Conservation (phyloP, 176 grass and related monocot genomes). For the Carex kokanica region DNA sequence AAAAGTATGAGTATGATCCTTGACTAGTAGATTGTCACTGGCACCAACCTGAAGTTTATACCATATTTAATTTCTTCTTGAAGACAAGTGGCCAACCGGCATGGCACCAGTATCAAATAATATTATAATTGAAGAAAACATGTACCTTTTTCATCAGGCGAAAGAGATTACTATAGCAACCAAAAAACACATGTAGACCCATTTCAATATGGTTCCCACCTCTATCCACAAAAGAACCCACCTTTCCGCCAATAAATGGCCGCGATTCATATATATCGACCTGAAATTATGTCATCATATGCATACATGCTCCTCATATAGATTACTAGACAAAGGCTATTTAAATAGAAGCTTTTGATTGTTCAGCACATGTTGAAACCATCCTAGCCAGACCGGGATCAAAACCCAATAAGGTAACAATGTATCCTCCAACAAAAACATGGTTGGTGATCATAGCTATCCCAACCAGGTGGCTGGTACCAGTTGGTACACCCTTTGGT, state of each 20-base stretch:
- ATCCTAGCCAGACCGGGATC: not conserved
- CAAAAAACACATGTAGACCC: slow-evolving; percentile 94
- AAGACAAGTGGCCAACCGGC: not conserved
- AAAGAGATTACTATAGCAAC: slow-evolving; percentile 98
- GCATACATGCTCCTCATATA: not conserved
- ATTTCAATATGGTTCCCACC: slow-evolving; percentile 96
- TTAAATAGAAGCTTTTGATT: not conserved
- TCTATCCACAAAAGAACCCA: slow-evolving; percentile 89
- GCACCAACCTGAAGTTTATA: slow-evolving; percentile 68
- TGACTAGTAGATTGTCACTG: slow-evolving; percentile 82
- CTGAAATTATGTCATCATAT: slow-evolving; percentile 36
- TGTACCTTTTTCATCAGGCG: slow-evolving; percentile 85
- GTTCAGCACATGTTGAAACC: not conserved
- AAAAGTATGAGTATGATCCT: slow-evolving; percentile 98
- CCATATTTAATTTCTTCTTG: slow-evolving; percentile 6
- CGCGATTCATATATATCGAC: slow-evolving; percentile 92
- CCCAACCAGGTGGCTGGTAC: not conserved
- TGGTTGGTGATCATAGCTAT: not conserved
- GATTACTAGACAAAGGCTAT: not conserved
- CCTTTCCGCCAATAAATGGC: slow-evolving; percentile 83
- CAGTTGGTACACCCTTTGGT: not conserved
- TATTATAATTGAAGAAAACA: slow-evolving; percentile 6
- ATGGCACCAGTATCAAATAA: slow-evolving; percentile 1
- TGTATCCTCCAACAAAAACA: not conserved
- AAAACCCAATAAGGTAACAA: not conserved